Evolutionary conservation across 1,139 yeast genomes (phyloP).

Genomic region (Suhomyces wounanorum): DNA sequence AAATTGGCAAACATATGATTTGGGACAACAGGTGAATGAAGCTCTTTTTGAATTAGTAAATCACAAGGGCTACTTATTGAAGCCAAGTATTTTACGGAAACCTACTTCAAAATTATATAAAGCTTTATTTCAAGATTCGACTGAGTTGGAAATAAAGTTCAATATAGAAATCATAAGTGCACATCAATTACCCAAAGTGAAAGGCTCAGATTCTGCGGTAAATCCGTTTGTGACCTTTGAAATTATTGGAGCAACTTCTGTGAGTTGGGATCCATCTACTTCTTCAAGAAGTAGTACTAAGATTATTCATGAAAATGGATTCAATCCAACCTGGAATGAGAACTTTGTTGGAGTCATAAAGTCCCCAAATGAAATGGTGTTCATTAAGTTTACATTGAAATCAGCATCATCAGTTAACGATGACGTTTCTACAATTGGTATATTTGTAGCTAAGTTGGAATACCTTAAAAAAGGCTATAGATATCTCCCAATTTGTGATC

Average conservation of each 20-base stretch:
- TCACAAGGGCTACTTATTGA: conserved; percentile 73
- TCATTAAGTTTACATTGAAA: conserved; percentile 34
- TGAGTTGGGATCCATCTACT: conserved; percentile 26
- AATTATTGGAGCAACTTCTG: conserved; percentile 43
- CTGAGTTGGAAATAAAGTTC: conserved; percentile 18
- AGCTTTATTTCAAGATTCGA: conserved; percentile 5
- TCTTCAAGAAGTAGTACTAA: conserved; percentile 32
- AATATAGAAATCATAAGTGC: conserved; percentile 69
- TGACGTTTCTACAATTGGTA: conserved; percentile 52
- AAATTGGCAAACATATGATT: conserved; percentile 93
- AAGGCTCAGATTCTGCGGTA: conserved; percentile 39
- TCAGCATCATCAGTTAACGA: conserved; percentile 25
- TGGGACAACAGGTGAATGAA: conserved; percentile 87
- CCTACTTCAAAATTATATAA: conserved; percentile 34
- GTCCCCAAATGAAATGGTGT: conserved; percentile 44
- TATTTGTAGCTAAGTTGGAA: conserved; percentile 53
- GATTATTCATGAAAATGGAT: conserved; percentile 63
- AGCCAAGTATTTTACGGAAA: conserved; percentile 54
- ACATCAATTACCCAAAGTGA: conserved; percentile 78
- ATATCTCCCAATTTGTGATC: conserved; percentile 72
- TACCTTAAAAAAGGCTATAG: conserved; percentile 75
- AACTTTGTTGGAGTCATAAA: conserved; percentile 46
- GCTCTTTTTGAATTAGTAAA: conserved; percentile 69
- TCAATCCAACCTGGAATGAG: conserved; percentile 82
- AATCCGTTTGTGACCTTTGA: conserved; percentile 65